These are phyloP conservation scores for Letharia lupina DNA, from an alignment of 495 filamentous ascomycete species.

Conservation along the genomic window DNA sequence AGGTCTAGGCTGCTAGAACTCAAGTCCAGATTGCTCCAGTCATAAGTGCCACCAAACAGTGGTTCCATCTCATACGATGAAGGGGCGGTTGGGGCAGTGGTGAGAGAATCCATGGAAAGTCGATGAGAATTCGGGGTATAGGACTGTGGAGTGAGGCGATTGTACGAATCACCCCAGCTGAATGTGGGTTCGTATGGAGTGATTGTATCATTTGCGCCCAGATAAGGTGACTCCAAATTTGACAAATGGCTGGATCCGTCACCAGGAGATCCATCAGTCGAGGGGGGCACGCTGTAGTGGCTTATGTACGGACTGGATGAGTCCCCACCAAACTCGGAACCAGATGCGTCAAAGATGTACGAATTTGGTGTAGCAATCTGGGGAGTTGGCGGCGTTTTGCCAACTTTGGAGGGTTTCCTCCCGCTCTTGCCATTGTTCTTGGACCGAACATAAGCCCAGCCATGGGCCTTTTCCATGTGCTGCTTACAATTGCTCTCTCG, in stretches of 20 bases:
- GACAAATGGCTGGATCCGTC: slow-evolving; percentile 21
- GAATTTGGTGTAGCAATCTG: slow-evolving; percentile 45
- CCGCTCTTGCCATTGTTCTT: slow-evolving; percentile 74
- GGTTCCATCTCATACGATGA: slow-evolving; percentile 23
- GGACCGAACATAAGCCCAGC: slow-evolving; percentile 79
- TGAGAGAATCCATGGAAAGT: slow-evolving; percentile 21
- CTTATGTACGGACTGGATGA: slow-evolving; percentile 16
- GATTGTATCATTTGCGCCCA: slow-evolving; percentile 20
- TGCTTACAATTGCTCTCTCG: slow-evolving; percentile 98
- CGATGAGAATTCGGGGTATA: slow-evolving; percentile 23
- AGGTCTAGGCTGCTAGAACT: slow-evolving; percentile 26
- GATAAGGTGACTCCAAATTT: slow-evolving; percentile 18
- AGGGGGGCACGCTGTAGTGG: slow-evolving; percentile 29
- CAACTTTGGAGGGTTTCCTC: slow-evolving; percentile 34
- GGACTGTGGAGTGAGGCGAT: slow-evolving; percentile 19
- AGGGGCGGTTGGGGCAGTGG: slow-evolving; percentile 17
- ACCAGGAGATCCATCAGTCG: slow-evolving; percentile 35
- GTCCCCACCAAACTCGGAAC: slow-evolving; percentile 22
- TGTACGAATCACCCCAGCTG: slow-evolving; percentile 20
- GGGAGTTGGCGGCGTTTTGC: slow-evolving; percentile 45
- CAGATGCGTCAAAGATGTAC: slow-evolving; percentile 34
- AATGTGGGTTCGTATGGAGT: slow-evolving; percentile 18
- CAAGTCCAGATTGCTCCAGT: slow-evolving; percentile 35
- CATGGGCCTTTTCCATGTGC: slow-evolving; percentile 98
- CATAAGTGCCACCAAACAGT: slow-evolving; percentile 25